These are phyloP conservation scores for Talaromyces sp. DNA, from an alignment of 2,329 filamentous ascomycete genomes.

Conservation along the genomic window DNA sequence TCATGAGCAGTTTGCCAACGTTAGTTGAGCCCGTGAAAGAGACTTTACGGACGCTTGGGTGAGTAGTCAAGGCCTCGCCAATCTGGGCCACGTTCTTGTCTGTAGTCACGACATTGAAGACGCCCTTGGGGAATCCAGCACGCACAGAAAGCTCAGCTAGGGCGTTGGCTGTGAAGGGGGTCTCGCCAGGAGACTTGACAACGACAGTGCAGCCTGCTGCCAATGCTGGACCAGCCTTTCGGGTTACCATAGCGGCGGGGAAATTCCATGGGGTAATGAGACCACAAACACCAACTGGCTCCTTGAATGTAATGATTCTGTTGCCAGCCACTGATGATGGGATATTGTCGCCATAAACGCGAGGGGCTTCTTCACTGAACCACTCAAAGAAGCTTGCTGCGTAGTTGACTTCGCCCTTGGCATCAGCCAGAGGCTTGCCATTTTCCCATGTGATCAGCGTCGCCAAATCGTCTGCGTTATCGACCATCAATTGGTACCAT, in stretches of 20 bases:
- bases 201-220: conserved; percentile 96
- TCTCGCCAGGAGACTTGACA: conserved; percentile 84
- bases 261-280: conserved; percentile 66
- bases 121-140: conserved; percentile 83
- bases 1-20: conserved; percentile 74
- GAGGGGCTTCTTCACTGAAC: conserved; percentile 58
- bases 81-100: conserved; percentile 73
- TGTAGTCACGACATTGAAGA: conserved; percentile 82
- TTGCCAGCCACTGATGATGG: conserved; percentile 54
- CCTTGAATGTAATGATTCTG: conserved; percentile 56
- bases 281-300: conserved; percentile 63
- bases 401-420: conserved; percentile 54
- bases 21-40: conserved; percentile 80
- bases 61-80: conserved; percentile 69
- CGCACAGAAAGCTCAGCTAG: conserved; percentile 79
- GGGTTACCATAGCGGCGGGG: conserved; percentile 48
- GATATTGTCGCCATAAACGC: conserved; percentile 56
- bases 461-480: conserved; percentile 60
- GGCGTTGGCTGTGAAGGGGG: conserved; percentile 83
- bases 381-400: conserved; percentile 57
- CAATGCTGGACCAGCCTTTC: conserved; percentile 54
- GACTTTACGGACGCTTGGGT: conserved; percentile 74
- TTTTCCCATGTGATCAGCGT: conserved; percentile 65
- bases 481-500: conserved; percentile 62
- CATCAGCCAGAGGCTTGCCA: conserved; percentile 59